Percentiles rank a stretch among this genome's conserved stretches.
phyloP scores from a whole-genome alignment of 495 filamentous ascomycete species.

The Talaromyces trachyspermus region DNA sequence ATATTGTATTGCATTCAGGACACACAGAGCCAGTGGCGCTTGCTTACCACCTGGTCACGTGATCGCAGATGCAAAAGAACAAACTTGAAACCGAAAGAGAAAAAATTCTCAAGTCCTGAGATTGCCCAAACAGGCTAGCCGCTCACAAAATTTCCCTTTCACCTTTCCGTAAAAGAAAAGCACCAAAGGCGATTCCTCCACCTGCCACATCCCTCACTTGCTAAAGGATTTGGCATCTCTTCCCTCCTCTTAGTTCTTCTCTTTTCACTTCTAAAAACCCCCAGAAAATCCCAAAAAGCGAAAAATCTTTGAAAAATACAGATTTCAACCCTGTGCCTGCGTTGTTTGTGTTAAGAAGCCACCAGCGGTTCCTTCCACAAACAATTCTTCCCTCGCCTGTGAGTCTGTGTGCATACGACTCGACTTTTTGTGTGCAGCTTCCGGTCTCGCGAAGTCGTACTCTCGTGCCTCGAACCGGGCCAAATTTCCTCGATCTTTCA shows the following conservation, averaged over 20 bases:
- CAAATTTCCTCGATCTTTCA: neutral
- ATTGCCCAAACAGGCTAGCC: constrained; percentile 8
- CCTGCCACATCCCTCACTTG: constrained; percentile 16
- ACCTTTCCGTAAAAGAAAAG: constrained; percentile 29
- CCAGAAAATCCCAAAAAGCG: constrained; percentile 30
- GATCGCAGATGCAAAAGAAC: neutral
- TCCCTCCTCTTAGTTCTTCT: constrained; percentile 30
- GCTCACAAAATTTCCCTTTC: constrained; percentile 22
- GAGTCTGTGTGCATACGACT: neutral
- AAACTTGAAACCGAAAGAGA: neutral
- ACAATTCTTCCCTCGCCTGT: neutral
- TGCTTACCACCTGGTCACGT: neutral
- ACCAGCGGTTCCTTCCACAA: constrained; percentile 9
- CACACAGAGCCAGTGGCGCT: neutral
- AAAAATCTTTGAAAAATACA: constrained; percentile 38
- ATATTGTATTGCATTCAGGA: no score
- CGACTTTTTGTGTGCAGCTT: constrained; percentile 4
- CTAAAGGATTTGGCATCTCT: constrained; percentile 27
- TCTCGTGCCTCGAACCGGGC: neutral
- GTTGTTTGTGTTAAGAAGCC: constrained; percentile 24
- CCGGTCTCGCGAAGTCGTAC: neutral
- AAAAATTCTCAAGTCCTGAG: neutral
- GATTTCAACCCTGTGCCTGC: constrained; percentile 25
- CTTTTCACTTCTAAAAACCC: constrained; percentile 33
- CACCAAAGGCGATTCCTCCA: constrained; percentile 7